Base-by-base conservation (phyloP, 805 yeast species). In the Maudiozyma saulgeensis region DNA sequence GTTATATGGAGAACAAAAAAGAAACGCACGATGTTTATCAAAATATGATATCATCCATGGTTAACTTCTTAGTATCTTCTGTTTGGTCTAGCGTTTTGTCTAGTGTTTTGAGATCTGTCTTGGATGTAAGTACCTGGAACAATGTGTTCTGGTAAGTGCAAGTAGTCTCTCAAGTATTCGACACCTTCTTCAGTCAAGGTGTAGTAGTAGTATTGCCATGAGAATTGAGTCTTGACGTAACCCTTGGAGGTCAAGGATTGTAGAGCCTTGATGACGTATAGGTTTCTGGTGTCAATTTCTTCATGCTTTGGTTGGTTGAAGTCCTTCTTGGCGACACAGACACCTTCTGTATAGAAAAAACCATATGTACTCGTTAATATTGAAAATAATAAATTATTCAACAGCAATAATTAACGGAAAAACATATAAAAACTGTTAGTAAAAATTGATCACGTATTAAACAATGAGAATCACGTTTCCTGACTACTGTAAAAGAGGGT, bases 141-240 rank as follows among this genome's bases (percentile, higher is more conserved):
- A 75, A 93, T 85, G 78, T 89, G 95, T 77, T 87, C 95, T 79
- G 99, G 99, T 69, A 93, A 82, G 84, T 90, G 89, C 77, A 93
- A 85, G 87, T 89, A 93, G 74, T 87, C 89, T 80, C 97, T 87
- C 73, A 93, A 86, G 85, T 80, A 93, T 73, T 89, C 96, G 62
- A 93, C 91, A 84, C 99, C 99, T 78, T 87, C 96, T 73, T 93
- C 98, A 73, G 98, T 93, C 74, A 93, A 86, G 81, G 99, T 88
- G 95, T 93, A 93, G 96, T 93, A 93, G 81, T 93, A 93, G 83
- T 88, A 88, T 84, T 90, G 97, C 99, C 99, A 93, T 71, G 98
- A 91, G 85, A 91, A 93, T 80, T 89, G 98, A 68, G 99, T 93
- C 87, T 91, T 89, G 77, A 93, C 98, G 84, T 71, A 93, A 75